phyloP scores from a whole-genome alignment of 495 filamentous ascomycete species.

The Hyaloscypha variabilis region DNA sequence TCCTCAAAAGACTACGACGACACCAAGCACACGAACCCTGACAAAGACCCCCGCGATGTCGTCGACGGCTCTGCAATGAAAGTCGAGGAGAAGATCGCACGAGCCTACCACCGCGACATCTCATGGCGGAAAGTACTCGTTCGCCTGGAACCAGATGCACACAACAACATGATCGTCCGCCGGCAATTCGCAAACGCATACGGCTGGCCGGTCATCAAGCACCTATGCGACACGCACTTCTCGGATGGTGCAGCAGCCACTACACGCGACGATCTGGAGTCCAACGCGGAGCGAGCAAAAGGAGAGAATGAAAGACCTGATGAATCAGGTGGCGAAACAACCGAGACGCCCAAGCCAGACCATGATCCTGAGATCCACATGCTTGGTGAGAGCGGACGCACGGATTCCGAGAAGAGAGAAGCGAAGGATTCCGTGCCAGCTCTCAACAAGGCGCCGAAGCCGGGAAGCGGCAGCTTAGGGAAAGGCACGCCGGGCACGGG shows the following conservation, averaged over 20 bases:
- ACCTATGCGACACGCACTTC: conserved; percentile 93
- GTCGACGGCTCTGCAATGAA: conserved; percentile 67
- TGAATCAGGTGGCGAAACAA: conserved; percentile 42
- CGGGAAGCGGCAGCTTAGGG: conserved; percentile 10
- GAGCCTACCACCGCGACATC: conserved; percentile 87
- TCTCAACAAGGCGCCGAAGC: conserved; percentile 25
- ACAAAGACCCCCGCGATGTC: conserved; percentile 42
- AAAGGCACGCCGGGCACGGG: conserved; percentile 8
- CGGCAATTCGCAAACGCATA: conserved; percentile 97
- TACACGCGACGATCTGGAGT: conserved; percentile 58
- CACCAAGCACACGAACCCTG: conserved; percentile 29
- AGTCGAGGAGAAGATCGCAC: conserved; percentile 95
- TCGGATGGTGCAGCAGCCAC: conserved; percentile 62
- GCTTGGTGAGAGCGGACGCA: conserved; percentile 31
- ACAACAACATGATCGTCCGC: conserved; percentile 97
- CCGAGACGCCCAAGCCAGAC: conserved; percentile 13
- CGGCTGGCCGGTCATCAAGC: conserved; percentile 95
- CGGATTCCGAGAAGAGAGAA: conserved; percentile 42
- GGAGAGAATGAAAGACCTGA: conserved; percentile 36
- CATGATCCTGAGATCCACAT: neutral
- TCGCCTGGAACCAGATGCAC: conserved; percentile 92
- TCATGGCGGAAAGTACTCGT: conserved; percentile 97
- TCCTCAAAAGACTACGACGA: conserved; percentile 32
- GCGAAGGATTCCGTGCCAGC: conserved; percentile 41
- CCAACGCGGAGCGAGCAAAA: conserved; percentile 44